Percentiles rank a stretch among this genome's conserved stretches.
phyloP scores from a whole-genome alignment of 2,329 filamentous ascomycete genomes.

The Arthrobotrys iridis region DNA sequence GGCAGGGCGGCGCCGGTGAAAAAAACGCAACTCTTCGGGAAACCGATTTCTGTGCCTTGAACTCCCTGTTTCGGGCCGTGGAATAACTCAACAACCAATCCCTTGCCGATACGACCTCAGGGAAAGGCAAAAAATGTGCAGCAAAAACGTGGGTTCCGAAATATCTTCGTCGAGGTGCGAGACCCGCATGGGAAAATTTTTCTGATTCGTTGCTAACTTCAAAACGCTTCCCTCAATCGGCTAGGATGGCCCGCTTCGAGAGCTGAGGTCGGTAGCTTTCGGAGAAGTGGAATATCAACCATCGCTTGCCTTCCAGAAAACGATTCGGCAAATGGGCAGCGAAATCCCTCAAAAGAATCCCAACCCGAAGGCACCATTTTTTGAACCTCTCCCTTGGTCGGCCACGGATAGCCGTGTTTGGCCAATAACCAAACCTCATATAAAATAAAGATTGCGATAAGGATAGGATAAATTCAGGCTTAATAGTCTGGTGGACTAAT shows the following conservation, averaged over 20 bases:
- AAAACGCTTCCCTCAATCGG: constrained; percentile 48
- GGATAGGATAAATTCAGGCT: constrained; percentile 42
- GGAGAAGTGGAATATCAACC: constrained; percentile 51
- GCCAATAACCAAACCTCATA: constrained; percentile 39
- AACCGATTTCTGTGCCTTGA: constrained; percentile 35
- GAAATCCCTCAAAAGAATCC: constrained; percentile 44
- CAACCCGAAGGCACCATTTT: constrained; percentile 13
- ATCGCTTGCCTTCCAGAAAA: constrained; percentile 19
- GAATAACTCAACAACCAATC: constrained; percentile 19
- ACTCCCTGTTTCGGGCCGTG: constrained; percentile 52
- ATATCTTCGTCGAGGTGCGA: constrained; percentile 50
- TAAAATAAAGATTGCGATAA: constrained; percentile 28
- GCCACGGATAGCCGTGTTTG: constrained; percentile 44
- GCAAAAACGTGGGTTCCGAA: constrained; percentile 42
- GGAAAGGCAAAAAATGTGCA: constrained; percentile 8
- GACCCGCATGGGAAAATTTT: constrained; percentile 53
- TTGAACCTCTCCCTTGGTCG: constrained; percentile 1
- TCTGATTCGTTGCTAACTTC: constrained; percentile 42
- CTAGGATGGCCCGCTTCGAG: constrained; percentile 51
- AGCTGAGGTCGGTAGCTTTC: constrained; percentile 50
- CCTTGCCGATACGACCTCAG: constrained; percentile 43
- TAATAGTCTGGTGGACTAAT: constrained; percentile 7
- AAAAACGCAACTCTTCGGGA: constrained; percentile 22
- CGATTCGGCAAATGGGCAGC: constrained; percentile 29
- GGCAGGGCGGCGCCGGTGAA: not conserved